Evolutionary conservation across 352 stramenopile species (phyloP).

Genomic region (Pythium utonaiense): DNA sequence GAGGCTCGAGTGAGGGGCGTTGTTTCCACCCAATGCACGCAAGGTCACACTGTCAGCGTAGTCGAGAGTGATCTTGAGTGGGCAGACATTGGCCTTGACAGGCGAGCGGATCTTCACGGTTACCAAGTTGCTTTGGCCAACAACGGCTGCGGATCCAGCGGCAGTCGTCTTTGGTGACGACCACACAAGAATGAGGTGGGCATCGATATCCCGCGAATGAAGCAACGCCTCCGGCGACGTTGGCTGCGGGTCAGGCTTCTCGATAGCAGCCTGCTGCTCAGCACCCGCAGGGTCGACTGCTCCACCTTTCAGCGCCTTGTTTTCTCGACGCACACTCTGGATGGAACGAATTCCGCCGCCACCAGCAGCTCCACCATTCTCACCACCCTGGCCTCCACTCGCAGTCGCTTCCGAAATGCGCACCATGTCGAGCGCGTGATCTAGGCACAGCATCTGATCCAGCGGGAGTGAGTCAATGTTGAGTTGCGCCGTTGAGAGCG

Average conservation of each 20-base stretch:
- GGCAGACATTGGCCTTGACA: constrained; percentile 42
- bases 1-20: constrained; percentile 1
- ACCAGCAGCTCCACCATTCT: constrained; percentile 22
- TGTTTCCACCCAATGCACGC: background rate
- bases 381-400: constrained; percentile 17
- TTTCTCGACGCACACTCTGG: constrained; percentile 81
- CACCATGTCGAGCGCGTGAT: constrained; percentile 55
- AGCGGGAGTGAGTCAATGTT: constrained; percentile 32
- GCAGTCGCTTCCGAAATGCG: constrained; percentile 15
- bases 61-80: constrained; percentile 65
- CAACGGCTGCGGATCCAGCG: constrained; percentile 22
- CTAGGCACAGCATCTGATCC: constrained; percentile 71
- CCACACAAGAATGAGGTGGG: constrained; percentile 68
- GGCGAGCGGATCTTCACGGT: constrained; percentile 54
- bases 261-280: background rate
- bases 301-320: constrained; percentile 64
- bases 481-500: background rate
- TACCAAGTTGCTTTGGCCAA: constrained; percentile 68
- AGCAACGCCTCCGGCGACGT: constrained; percentile 59
- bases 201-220: constrained; percentile 44
- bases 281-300: background rate
- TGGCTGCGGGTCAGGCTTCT: constrained; percentile 40
- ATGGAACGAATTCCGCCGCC: constrained; percentile 73
- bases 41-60: constrained; percentile 37
- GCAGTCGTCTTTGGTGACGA: constrained; percentile 30